Conservation (phyloP, 2,329 filamentous ascomycete genomes). For the Colletotrichum abscissum region DNA sequence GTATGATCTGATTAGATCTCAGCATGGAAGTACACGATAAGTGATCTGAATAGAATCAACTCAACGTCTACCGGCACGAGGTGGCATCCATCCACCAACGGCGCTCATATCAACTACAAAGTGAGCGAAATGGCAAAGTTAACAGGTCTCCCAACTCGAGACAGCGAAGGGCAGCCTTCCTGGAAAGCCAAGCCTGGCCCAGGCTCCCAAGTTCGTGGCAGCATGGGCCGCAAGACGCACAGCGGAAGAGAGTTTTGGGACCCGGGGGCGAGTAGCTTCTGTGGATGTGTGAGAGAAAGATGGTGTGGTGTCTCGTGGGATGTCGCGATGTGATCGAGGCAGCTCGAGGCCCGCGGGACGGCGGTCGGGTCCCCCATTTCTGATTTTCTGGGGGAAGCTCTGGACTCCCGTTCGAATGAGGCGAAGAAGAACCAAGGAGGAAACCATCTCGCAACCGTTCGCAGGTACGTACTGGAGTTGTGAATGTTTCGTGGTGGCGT, state of each 20-base stretch:
- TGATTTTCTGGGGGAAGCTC: not conserved
- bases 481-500: not conserved
- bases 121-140: not conserved
- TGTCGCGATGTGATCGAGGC: slow-evolving; percentile 12
- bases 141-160: not conserved
- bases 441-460: not conserved
- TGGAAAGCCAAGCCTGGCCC: slow-evolving; percentile 13
- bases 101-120: not conserved
- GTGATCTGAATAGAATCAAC: not conserved
- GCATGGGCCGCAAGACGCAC: slow-evolving; percentile 15
- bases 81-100: not conserved
- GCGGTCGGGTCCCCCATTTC: not conserved
- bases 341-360: not conserved
- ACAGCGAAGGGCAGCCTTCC: not conserved
- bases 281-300: not conserved
- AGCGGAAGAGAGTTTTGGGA: not conserved
- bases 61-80: not conserved
- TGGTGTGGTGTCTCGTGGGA: slow-evolving; percentile 19
- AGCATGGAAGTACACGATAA: not conserved
- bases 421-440: not conserved
- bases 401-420: slow-evolving; percentile 1
- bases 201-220: slow-evolving; percentile 6
- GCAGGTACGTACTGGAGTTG: not conserved
- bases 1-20: not conserved
- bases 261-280: not conserved